Evolutionary conservation across 331 rosid genomes (phyloP).

Genomic region (Rosa hybrid): DNA sequence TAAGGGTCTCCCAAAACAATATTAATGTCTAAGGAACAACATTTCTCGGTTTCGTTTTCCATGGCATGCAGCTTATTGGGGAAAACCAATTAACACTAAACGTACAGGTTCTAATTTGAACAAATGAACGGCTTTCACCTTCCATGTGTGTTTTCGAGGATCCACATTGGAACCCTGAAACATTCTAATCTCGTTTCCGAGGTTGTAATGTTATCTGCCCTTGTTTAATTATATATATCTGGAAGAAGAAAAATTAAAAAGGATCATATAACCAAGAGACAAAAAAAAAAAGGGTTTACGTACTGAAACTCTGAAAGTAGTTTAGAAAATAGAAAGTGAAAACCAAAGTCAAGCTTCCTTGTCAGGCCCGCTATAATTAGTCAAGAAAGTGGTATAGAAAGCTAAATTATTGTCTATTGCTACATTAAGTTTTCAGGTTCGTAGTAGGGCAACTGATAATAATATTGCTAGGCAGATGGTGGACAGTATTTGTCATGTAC

Average conservation of each 20-base stretch:
- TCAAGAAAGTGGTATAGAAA: background rate
- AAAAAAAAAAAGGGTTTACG: too few species aligned
- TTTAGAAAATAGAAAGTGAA: background rate
- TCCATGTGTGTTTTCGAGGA: background rate
- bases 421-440: background rate
- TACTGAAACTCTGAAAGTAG: background rate
- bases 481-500: background rate
- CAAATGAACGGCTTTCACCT: background rate
- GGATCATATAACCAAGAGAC: background rate
- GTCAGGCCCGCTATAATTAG: background rate
- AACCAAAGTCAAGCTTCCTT: background rate
- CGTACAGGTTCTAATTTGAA: background rate
- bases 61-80: background rate
- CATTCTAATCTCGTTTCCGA: constrained; percentile 16
- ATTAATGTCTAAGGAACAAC: background rate
- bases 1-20: constrained; percentile 23
- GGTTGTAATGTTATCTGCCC: constrained; percentile 5
- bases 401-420: background rate
- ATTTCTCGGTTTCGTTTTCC: constrained; percentile 2
- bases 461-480: background rate
- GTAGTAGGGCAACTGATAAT: background rate
- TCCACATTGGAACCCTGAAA: constrained; percentile 1
- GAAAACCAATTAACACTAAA: background rate
- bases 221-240: background rate
- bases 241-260: background rate